Evolutionary conservation across 495 filamentous ascomycete species (phyloP).

Genomic region (Neurospora sp.): DNA sequence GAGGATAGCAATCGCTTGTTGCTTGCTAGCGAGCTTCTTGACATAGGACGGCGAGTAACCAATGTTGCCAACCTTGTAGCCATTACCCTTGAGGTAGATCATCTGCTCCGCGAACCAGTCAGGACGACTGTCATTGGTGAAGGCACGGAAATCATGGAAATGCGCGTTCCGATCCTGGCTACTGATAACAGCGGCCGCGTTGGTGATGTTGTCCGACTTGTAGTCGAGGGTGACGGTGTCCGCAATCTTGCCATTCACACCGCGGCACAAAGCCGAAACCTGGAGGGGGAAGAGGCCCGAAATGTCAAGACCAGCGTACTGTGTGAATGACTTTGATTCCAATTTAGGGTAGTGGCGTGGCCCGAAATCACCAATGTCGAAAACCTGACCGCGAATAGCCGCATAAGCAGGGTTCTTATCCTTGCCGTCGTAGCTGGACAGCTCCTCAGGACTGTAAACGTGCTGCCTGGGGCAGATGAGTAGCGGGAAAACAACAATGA

Average conservation of each 20-base stretch:
- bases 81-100: slow-evolving; percentile 54
- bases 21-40: slow-evolving; percentile 52
- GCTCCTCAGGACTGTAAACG: slow-evolving; percentile 71
- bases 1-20: slow-evolving; percentile 65
- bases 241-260: slow-evolving; percentile 48
- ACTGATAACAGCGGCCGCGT: slow-evolving; percentile 51
- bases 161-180: slow-evolving; percentile 57
- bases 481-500: slow-evolving; percentile 76
- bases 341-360: slow-evolving; percentile 66
- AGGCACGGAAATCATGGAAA: slow-evolving; percentile 91
- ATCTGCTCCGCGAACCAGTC: slow-evolving; percentile 91
- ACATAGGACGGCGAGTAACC: slow-evolving; percentile 78
- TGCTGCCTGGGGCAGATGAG: slow-evolving; percentile 87
- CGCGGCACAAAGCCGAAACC: slow-evolving; percentile 83
- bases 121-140: slow-evolving; percentile 66
- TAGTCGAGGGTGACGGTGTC: slow-evolving; percentile 75
- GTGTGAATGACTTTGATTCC: slow-evolving; percentile 50
- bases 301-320: slow-evolving; percentile 80
- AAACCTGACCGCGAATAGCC: slow-evolving; percentile 80
- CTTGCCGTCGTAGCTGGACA: slow-evolving; percentile 66
- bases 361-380: slow-evolving; percentile 66
- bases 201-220: slow-evolving; percentile 62
- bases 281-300: slow-evolving; percentile 88
- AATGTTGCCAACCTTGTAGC: slow-evolving; percentile 77
- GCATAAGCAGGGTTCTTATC: slow-evolving; percentile 51